phyloP scores from a whole-genome alignment of 2,329 filamentous ascomycete genomes.

The Colletotrichum aenigma region DNA sequence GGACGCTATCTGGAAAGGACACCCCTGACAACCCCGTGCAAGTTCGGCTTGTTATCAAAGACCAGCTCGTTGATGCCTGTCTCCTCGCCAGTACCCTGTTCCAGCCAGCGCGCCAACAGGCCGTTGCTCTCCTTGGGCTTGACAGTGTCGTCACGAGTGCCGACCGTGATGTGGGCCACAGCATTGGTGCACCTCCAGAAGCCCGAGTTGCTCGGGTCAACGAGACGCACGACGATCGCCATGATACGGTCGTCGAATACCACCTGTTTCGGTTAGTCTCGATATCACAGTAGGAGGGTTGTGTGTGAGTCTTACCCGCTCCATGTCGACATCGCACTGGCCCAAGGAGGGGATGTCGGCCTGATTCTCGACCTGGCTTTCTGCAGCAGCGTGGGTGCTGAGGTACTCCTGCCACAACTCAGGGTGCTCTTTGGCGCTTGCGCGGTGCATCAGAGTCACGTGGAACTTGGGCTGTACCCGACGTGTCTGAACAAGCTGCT shows the following conservation, averaged over 20 bases:
- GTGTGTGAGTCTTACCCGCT: conserved; percentile 50
- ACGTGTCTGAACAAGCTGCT: conserved; percentile 71
- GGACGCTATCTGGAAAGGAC: conserved; percentile 50
- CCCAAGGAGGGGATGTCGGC: conserved; percentile 53
- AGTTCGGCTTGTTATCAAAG: conserved; percentile 51
- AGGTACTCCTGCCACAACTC: conserved; percentile 79
- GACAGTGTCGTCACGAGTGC: conserved; percentile 73
- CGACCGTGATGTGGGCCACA: conserved; percentile 87
- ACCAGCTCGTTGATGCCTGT: conserved; percentile 52
- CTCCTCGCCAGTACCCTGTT: conserved; percentile 50
- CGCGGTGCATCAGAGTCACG: conserved; percentile 89
- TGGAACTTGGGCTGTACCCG: conserved; percentile 89
- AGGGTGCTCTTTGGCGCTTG: conserved; percentile 61
- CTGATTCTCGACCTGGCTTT: conserved; percentile 31
- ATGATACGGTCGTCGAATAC: conserved; percentile 89
- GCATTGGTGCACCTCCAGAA: conserved; percentile 76
- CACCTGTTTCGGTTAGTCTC: conserved; percentile 45
- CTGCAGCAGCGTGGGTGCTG: conserved; percentile 56
- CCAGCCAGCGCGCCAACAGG: conserved; percentile 76
- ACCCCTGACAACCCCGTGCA: conserved; percentile 52
- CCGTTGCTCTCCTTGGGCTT: conserved; percentile 97
- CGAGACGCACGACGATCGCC: conserved; percentile 83
- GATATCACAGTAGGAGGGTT: background rate
- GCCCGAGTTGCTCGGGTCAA: conserved; percentile 49
- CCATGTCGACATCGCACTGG: conserved; percentile 66